Evolutionary conservation across 495 filamentous ascomycete species (phyloP), one percentile per base, ranked within the genome.

Genomic region (Neurospora sp.): DNA sequence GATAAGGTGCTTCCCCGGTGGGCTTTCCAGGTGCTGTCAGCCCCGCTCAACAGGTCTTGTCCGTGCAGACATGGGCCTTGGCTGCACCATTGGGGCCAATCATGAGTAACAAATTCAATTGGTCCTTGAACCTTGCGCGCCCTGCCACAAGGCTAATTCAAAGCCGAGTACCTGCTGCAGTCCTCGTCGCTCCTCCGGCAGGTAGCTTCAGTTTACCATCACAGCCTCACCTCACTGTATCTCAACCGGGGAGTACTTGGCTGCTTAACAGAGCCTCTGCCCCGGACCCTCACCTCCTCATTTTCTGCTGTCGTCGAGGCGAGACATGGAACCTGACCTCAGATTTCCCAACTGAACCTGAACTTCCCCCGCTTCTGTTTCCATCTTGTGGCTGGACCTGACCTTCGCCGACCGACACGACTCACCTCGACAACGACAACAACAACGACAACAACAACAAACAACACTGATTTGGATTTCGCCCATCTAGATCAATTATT

Each of bases 91-190:
- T 35, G 27, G 35, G 53, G 53, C 53, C 53, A 66, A 66, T 35
- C 53, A 61, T 4, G 12, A 8, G 53, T 27, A 14, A 14, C 27
- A 18, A 9, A 35, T 35, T 1, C 53, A 66, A 66, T 18, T 66
- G 53, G 53, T 66, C 5, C 53, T 66, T 66, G 27, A 66, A 66
- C 53, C 53, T 66, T 66, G 53, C 53, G 22, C 61, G 75, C 73
- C 72, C 75, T 77, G 72, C 75, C 77, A 81, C 78, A 75, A 81
- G 79, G 79, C 79, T 81, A 80, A 80, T 73, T 75, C 75, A 75
- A 73, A 81, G 78, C 77, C 79, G 78, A 78, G 70, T 73, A 76
- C 27, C 53, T 35, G 27, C 53, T 66, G 14, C 53, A 66, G 53
- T 66, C 53, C 53, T 66, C 53, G 53, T 66, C 53, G 53, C 53